Base-by-base conservation (phyloP, 1,139 yeast species). In the Taphrina pruni region DNA sequence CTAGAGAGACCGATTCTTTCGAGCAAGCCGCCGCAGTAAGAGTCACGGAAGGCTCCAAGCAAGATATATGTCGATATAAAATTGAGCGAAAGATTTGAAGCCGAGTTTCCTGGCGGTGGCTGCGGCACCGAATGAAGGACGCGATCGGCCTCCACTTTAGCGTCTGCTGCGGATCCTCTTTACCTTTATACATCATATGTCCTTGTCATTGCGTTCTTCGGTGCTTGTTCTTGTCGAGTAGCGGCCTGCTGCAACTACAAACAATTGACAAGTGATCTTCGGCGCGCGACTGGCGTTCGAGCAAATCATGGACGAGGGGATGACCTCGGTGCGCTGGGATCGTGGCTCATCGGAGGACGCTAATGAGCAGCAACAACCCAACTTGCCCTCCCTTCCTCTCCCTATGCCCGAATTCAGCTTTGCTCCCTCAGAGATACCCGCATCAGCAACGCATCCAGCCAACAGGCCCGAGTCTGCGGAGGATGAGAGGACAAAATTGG, bases 401-500 rank as follows among this genome's bases (percentile, higher is more conserved):
- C 54, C 54, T 12, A 58, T 58, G 62, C 62, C 62, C 7, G 62
- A 58, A 32, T 58, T 43, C 41, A 58, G 43, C 43, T 58, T 43
- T 21, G 38, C 51, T 21, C 50, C 54, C 9, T 26, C 62, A 21
- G 62, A 58, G 9, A 32, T 32, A 39, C 62, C 55, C 3, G 26
- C n/a, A 12, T 64, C 56, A 8, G 54, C 36, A 2, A 55, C 67
- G 11, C 67, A 64, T 55, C 67, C 67, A 7, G 67, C 67, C 46
- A 64, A 45, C 38, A 46, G 69, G 6, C 64, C 69, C 9, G 55
- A 39, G 20, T 48, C 55, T 32, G 69, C 46, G 17, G 62, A 65
- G 35, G 69, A 65, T 26, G 69, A 65, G 43, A 36, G 64, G 20
- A 57, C 64, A 20, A 58, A 57, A 36, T 69, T 72, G 43, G 58